phyloP scores from a whole-genome alignment of 31 red algal genomes.

The Odonthalia washingtoniensis region DNA sequence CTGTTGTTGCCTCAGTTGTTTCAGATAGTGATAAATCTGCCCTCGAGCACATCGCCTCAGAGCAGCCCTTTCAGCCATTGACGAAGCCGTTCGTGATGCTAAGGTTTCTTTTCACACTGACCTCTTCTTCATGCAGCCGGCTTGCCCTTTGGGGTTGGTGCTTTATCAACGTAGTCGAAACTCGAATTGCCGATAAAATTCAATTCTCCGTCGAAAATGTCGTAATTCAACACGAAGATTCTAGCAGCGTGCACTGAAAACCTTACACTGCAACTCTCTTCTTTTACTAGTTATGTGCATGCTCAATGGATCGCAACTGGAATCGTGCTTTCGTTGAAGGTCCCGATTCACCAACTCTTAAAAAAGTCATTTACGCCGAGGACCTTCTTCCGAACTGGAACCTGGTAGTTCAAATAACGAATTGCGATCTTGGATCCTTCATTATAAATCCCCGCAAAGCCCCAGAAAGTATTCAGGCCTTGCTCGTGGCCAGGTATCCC shows the following conservation, averaged over 20 bases:
- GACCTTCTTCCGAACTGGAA: conserved; percentile 76
- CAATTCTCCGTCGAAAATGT: conserved; percentile 92
- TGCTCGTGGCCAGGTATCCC: conserved; percentile 47
- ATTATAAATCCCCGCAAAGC: conserved; percentile 26
- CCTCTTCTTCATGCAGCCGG: neutral
- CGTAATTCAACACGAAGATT: conserved; percentile 87
- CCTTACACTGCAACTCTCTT: conserved; percentile 79
- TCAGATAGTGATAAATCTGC: conserved; percentile 73
- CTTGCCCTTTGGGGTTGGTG: conserved; percentile 71
- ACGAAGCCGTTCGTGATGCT: conserved; percentile 88
- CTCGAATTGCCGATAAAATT: conserved; percentile 88
- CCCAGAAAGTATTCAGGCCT: conserved; percentile 50
- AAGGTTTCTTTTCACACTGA: conserved; percentile 61
- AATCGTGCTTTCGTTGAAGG: conserved; percentile 76
- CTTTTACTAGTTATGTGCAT: conserved; percentile 68
- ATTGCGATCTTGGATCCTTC: conserved; percentile 49
- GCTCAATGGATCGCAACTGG: conserved; percentile 81
- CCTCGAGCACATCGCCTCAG: conserved; percentile 76
- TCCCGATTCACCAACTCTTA: conserved; percentile 63
- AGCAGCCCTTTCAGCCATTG: conserved; percentile 72
- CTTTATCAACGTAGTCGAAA: conserved; percentile 78
- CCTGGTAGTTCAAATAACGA: conserved; percentile 66
- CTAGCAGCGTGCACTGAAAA: conserved; percentile 66
- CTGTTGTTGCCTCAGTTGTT: conserved; percentile 79
- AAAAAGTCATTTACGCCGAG: conserved; percentile 76